Conservation (phyloP, 2,329 filamentous ascomycete species). For the Beauveria brongniartii region DNA sequence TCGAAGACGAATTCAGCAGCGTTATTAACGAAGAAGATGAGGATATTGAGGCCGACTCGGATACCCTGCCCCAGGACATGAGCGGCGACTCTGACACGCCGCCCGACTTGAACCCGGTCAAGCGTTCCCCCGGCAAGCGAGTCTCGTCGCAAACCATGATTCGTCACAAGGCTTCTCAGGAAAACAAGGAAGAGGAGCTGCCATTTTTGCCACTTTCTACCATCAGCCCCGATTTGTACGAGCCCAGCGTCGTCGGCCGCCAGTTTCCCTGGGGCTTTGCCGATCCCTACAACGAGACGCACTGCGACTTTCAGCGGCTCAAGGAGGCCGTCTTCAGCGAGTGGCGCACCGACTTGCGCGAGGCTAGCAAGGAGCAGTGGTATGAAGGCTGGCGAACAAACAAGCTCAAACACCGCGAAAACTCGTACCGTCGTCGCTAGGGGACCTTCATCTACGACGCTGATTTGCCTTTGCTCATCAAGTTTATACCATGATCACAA, state of each 20-base stretch:
- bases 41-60: slow-evolving; percentile 37
- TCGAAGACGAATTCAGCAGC: slow-evolving; percentile 67
- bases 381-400: slow-evolving; percentile 91
- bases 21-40: slow-evolving; percentile 48
- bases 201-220: slow-evolving; percentile 84
- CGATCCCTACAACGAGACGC: slow-evolving; percentile 80
- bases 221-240: slow-evolving; percentile 88
- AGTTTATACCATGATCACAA: slow-evolving; percentile 2
- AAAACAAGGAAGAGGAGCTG: slow-evolving; percentile 41
- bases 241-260: slow-evolving; percentile 69
- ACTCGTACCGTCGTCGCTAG: slow-evolving; percentile 29
- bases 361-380: slow-evolving; percentile 85
- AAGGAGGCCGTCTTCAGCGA: slow-evolving; percentile 90
- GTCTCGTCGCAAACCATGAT: slow-evolving; percentile 39
- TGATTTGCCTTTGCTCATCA: slow-evolving; percentile 10
- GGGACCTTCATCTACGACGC: slow-evolving; percentile 11
- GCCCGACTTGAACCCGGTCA: not conserved
- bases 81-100: not conserved
- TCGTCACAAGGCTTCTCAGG: slow-evolving; percentile 36
- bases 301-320: slow-evolving; percentile 88
- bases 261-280: slow-evolving; percentile 96
- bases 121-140: slow-evolving; percentile 28
- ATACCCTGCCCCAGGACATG: slow-evolving; percentile 31
- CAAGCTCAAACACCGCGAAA: slow-evolving; percentile 49
- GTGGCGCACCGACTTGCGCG: slow-evolving; percentile 84